A percentile compares a stretch with the other conserved stretches of the same genome.
phyloP scores from a whole-genome alignment of 495 filamentous ascomycete species.

The Xylaria nigripes region DNA sequence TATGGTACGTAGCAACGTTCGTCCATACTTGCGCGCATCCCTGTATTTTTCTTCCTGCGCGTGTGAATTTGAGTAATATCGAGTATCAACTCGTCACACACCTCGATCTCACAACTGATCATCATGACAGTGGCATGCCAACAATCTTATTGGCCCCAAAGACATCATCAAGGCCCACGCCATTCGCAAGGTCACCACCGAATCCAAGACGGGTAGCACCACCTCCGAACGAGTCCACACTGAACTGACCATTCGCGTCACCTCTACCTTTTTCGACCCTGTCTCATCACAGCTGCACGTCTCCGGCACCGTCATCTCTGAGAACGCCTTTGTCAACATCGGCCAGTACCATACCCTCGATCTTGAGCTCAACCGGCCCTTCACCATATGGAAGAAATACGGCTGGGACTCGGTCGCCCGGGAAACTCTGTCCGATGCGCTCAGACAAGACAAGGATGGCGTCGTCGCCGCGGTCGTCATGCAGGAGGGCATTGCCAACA shows the following conservation, averaged over 20 bases:
- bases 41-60: not conserved
- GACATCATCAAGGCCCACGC: constrained; percentile 79
- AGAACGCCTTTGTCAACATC: constrained; percentile 75
- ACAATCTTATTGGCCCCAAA: constrained; percentile 78
- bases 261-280: constrained; percentile 81
- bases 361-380: constrained; percentile 58
- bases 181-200: constrained; percentile 67
- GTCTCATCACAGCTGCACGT: constrained; percentile 78
- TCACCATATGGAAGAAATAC: constrained; percentile 76
- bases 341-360: constrained; percentile 88
- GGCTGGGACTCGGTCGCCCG: constrained; percentile 90
- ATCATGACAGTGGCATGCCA: constrained; percentile 72
- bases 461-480: constrained; percentile 85
- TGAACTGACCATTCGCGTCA: constrained; percentile 73
- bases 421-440: constrained; percentile 67
- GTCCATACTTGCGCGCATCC: constrained; percentile 4
- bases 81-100: not conserved
- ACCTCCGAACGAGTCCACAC: constrained; percentile 66
- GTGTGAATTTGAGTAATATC: not conserved
- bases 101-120: not conserved
- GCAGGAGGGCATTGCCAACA: constrained; percentile 89
- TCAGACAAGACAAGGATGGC: constrained; percentile 65
- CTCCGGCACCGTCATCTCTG: constrained; percentile 67
- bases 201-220: constrained; percentile 65
- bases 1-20: constrained; percentile 60